These are phyloP conservation scores for Wallemia mellicola DNA, from an alignment of 1,284 basidiomycete genomes.

Conservation along the genomic window DNA sequence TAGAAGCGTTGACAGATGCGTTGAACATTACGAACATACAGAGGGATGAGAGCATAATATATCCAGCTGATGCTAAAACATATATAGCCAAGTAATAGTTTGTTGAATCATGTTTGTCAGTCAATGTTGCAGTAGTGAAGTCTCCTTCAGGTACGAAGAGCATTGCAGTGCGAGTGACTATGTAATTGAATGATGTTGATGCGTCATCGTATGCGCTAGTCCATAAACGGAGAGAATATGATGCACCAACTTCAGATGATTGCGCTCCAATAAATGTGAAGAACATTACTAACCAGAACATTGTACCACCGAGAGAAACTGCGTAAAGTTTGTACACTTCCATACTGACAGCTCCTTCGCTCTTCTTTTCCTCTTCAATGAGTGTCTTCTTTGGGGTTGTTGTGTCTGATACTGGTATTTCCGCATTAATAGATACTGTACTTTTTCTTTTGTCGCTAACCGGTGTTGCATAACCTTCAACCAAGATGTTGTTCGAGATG, in stretches of 20 bases:
- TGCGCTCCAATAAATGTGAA: neutral
- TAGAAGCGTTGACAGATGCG: neutral
- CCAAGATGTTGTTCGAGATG: slow-evolving; percentile 1
- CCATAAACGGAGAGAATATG: neutral
- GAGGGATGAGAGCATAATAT: slow-evolving; percentile 12
- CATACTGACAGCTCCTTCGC: neutral
- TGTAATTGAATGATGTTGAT: neutral
- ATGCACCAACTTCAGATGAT: slow-evolving; percentile 21
- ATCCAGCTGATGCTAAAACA: slow-evolving; percentile 11
- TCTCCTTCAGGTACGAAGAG: neutral
- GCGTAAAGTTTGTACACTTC: slow-evolving; percentile 1
- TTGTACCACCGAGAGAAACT: neutral
- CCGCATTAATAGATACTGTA: neutral
- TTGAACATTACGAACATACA: slow-evolving; percentile 7
- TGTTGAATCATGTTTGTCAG: neutral
- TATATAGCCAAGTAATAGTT: slow-evolving; percentile 13
- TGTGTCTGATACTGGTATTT: neutral
- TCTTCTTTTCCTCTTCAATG: neutral
- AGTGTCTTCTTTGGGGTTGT: neutral
- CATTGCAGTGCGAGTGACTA: neutral
- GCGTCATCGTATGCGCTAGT: neutral
- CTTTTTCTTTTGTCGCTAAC: neutral
- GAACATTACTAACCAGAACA: neutral
- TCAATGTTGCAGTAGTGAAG: neutral
- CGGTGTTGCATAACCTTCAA: neutral